A percentile compares a stretch with the other conserved stretches of the same genome.
These are phyloP conservation scores for Pythium graminicola DNA, from an alignment of 352 stramenopile genomes.

Conservation along the genomic window DNA sequence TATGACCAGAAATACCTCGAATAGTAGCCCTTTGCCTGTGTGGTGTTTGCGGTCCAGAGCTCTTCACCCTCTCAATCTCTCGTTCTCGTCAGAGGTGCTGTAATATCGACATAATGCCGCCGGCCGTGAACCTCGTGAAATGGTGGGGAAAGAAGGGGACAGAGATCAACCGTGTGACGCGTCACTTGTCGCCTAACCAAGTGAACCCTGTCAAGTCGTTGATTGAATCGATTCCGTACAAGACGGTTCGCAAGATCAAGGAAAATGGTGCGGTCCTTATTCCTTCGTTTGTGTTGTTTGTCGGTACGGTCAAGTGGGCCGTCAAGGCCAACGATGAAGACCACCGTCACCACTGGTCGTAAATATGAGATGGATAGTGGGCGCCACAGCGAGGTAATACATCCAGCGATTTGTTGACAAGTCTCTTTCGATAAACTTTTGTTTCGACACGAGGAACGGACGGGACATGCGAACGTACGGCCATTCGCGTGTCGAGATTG, in stretches of 20 bases:
- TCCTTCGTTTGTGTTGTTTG: slow-evolving; percentile 48
- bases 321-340: slow-evolving; percentile 66
- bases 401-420: no score
- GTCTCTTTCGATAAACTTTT: no score
- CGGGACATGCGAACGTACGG: no score
- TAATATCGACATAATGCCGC: slow-evolving; percentile 27
- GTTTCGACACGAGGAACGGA: no score
- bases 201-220: slow-evolving; percentile 57
- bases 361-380: no score
- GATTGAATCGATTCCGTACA: slow-evolving; percentile 63
- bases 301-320: slow-evolving; percentile 70
- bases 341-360: slow-evolving; percentile 76
- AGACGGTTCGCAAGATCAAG: slow-evolving; percentile 75
- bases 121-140: slow-evolving; percentile 43
- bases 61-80: background rate
- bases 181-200: slow-evolving; percentile 69
- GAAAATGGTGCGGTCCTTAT: slow-evolving; percentile 74
- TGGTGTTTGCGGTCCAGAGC: slow-evolving; percentile 1
- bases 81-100: background rate
- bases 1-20: background rate
- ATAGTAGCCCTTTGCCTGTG: background rate
- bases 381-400: no score
- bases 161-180: slow-evolving; percentile 55
- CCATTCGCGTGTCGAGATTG: no score
- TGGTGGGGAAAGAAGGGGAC: slow-evolving; percentile 70